Conservation (phyloP, 306 rosid genomes). For the Glycine latifolia region DNA sequence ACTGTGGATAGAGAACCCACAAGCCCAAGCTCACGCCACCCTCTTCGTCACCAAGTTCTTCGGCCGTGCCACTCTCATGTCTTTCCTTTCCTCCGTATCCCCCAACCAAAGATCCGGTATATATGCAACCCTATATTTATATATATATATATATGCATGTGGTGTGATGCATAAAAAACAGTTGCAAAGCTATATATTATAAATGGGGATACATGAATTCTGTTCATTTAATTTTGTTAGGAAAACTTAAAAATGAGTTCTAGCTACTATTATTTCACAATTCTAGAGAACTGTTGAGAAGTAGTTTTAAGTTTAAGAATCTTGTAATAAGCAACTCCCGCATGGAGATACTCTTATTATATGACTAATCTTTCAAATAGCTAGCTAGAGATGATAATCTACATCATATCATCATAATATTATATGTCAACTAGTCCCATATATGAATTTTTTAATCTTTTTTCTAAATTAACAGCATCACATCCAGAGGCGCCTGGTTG, state of each 20-base stretch:
- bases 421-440: neutral
- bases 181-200: no score
- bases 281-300: neutral
- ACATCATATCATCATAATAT: slow-evolving; percentile 6
- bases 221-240: neutral
- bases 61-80: slow-evolving; percentile 84
- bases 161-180: no score
- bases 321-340: neutral
- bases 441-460: no score
- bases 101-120: slow-evolving; percentile 58
- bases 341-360: neutral
- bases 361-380: neutral
- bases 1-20: slow-evolving; percentile 59
- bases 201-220: no score
- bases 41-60: slow-evolving; percentile 78
- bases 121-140: slow-evolving; percentile 18
- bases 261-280: neutral
- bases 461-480: neutral
- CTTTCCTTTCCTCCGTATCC: slow-evolving; percentile 69
- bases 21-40: slow-evolving; percentile 73
- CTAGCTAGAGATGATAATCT: neutral
- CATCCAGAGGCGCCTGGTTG: neutral
- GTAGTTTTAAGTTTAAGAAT: neutral
- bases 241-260: neutral
- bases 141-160: no score